Evolutionary conservation across 139 green algal genomes (phyloP).

Genomic region (Coelastrella sp.): DNA sequence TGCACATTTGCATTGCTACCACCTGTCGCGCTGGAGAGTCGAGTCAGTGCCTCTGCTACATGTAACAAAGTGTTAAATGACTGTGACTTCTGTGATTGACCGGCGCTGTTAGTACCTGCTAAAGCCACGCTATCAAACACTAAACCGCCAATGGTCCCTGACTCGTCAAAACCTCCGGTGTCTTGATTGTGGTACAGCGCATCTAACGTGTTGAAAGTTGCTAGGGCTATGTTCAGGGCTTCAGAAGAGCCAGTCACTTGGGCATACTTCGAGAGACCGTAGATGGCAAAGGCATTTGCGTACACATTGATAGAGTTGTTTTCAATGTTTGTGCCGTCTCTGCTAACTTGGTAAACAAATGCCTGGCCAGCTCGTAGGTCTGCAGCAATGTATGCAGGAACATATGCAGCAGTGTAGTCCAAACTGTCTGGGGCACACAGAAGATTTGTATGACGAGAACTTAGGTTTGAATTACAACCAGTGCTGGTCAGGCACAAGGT

Average conservation of each 20-base stretch:
- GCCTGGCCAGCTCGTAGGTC: too few relatives aligned
- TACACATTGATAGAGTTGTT: neutral
- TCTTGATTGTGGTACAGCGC: neutral
- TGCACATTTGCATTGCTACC: neutral
- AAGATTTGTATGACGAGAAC: too few relatives aligned
- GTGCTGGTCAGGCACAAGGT: too few relatives aligned
- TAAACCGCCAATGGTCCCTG: neutral
- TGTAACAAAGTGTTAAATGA: neutral
- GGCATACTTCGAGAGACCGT: neutral
- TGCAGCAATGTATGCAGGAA: too few relatives aligned
- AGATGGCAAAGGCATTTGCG: neutral
- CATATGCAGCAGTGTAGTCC: too few relatives aligned
- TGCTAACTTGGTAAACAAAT: too few relatives aligned
- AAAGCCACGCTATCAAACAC: neutral
- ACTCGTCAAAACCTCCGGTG: neutral
- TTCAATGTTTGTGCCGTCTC: too few relatives aligned
- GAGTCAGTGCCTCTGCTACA: neutral
- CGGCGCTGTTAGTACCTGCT: neutral
- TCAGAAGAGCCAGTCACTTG: neutral
- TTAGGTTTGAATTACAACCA: too few relatives aligned
- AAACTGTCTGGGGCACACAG: too few relatives aligned
- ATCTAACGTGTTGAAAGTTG: neutral
- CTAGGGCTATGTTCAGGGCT: neutral
- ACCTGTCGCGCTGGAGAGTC: neutral
- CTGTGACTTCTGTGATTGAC: neutral